These are phyloP conservation scores for Neopestalotiopsis sp. DNA, from an alignment of 2,329 filamentous ascomycete genomes.

Conservation along the genomic window DNA sequence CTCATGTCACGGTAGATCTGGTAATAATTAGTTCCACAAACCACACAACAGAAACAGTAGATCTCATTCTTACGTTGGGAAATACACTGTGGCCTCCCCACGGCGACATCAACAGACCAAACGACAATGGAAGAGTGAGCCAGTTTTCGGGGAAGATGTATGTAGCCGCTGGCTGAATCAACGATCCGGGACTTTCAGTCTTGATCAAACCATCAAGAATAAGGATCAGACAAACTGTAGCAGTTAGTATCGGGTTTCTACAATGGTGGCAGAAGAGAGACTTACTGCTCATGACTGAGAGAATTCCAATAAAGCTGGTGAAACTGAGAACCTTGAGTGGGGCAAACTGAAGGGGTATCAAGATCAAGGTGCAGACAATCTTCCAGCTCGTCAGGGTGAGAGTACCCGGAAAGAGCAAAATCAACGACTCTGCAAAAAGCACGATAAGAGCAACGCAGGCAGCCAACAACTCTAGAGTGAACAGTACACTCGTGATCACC, in stretches of 20 bases:
- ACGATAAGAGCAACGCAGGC: constrained; percentile 90
- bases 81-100: constrained; percentile 74
- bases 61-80: constrained; percentile 66
- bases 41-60: background rate
- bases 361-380: constrained; percentile 76
- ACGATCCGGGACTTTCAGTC: constrained; percentile 77
- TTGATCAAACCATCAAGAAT: constrained; percentile 89
- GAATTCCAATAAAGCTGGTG: constrained; percentile 90
- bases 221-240: constrained; percentile 80
- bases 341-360: constrained; percentile 84
- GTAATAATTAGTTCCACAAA: constrained; percentile 18
- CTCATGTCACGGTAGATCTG: constrained; percentile 69
- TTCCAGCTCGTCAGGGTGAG: constrained; percentile 79
- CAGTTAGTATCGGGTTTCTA: background rate
- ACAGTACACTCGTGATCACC: constrained; percentile 82
- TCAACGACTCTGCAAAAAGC: constrained; percentile 89
- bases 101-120: constrained; percentile 85
- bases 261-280: constrained; percentile 33
- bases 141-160: constrained; percentile 86
- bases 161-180: constrained; percentile 79
- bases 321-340: constrained; percentile 86
- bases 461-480: constrained; percentile 85
- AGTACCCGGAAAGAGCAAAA: constrained; percentile 76
- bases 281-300: constrained; percentile 87
- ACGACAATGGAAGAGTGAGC: constrained; percentile 84